phyloP scores from a whole-genome alignment of 495 filamentous ascomycete species.

The Lasiosphaeria hispida region DNA sequence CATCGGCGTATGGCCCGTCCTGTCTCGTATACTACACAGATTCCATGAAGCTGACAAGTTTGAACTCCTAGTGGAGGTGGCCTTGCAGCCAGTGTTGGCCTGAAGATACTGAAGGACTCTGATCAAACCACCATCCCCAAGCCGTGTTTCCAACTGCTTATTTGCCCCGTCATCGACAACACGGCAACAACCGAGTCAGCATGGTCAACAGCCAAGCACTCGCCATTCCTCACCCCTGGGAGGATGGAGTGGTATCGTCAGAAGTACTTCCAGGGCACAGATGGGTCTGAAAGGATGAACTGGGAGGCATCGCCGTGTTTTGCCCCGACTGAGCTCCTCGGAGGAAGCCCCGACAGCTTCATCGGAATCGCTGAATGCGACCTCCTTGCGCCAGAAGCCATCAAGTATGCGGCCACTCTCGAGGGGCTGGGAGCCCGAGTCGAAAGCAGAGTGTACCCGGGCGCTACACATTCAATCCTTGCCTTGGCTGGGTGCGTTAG shows the following conservation, averaged over 20 bases:
- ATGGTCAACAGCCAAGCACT: conserved; percentile 3
- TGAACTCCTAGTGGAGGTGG: neutral
- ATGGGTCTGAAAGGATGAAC: neutral
- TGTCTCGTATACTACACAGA: neutral
- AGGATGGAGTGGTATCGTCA: conserved; percentile 28
- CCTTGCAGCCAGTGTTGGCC: neutral
- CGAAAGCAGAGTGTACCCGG: neutral
- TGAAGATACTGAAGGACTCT: neutral
- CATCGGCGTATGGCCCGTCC: conserved; percentile 5
- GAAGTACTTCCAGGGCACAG: conserved; percentile 18
- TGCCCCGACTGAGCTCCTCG: neutral
- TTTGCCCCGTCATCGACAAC: conserved; percentile 28
- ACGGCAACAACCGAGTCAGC: conserved; percentile 14
- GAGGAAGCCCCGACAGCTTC: neutral
- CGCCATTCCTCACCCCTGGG: conserved; percentile 24
- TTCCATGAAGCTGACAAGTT: neutral
- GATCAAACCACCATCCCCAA: neutral
- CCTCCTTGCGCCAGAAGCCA: neutral
- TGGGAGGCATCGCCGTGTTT: conserved; percentile 6
- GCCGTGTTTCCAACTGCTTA: conserved; percentile 14
- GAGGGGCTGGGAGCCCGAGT: neutral
- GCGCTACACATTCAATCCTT: conserved; percentile 9
- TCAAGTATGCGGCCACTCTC: neutral
- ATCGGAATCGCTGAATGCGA: conserved; percentile 7
- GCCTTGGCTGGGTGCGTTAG: conserved; percentile 10